Base-by-base conservation (phyloP, 1,284 basidiomycete genomes). In the Mrakiaceae sp. region DNA sequence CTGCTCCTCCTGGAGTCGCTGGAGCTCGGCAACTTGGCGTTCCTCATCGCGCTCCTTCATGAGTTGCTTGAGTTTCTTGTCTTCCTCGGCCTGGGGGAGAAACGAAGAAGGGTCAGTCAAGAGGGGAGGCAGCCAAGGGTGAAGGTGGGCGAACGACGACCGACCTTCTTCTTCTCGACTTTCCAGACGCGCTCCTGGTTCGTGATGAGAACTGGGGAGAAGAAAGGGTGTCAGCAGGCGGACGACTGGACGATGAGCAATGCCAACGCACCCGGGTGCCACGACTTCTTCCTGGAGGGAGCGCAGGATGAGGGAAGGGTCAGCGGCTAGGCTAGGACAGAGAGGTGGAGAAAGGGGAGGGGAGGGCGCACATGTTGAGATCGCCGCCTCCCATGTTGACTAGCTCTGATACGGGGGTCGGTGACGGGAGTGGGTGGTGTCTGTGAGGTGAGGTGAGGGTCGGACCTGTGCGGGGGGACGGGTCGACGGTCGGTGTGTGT, bases 101-200 rank as follows among this genome's bases (percentile, higher is more conserved):
- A 63, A 67, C 59, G 39, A 56, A 62, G 3, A 57, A n/a, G 47
- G n/a, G 51, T 11, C 70, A 66, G 70, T 57, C 62, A 53, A 60
- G 48, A 58, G n/a, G 9, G 60, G 46, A 51, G 56, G 55, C 49
- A 52, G 42, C 14, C 42, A 39, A 27, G 58, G 27, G 42, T 52
- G 12, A 40, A 43, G 10, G 2, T 16, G 2, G 11, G 43, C 42
- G 50, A 44, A 10, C 47, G 44, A 63, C 6, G 16, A 81, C 87
- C 72, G 74, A 89, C 88, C 66, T 92, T 92, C 74, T 90, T 87
- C 83, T 96, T 92, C 79, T 98, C 95, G 77, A 95, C 88, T 68
- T 97, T 84, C 95, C 96, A 98, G 72, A 98, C 95, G 82, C 87
- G 85, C 85, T 97, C 92, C 86, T 98, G 94, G 80, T 97, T 3